Conservation (phyloP, 257 asterid species). For the Gentiana dahurica region DNA sequence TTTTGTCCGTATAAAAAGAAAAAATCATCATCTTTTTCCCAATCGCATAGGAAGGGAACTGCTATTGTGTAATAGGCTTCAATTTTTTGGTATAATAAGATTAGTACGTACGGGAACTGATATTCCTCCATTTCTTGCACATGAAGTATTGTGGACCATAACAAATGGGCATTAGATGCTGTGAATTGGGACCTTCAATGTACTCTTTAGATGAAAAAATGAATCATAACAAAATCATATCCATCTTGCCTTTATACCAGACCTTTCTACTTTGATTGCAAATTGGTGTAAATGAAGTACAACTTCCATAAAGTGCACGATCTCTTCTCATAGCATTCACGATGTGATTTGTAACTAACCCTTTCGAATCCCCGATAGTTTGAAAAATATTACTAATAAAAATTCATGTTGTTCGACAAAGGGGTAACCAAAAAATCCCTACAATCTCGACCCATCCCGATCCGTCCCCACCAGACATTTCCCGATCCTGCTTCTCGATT, state of each 20-base stretch:
- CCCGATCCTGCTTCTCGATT: no score
- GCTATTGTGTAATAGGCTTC: neutral
- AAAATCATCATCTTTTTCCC: no score
- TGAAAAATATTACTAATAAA: no score
- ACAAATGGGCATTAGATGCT: neutral
- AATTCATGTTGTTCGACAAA: no score
- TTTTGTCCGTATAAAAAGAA: no score
- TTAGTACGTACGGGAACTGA: conserved; percentile 1
- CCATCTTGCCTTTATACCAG: neutral
- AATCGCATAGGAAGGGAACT: neutral
- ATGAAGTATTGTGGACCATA: conserved; percentile 16
- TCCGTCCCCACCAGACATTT: no score
- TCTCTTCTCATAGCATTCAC: no score
- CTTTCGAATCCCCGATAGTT: no score
- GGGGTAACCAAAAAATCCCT: no score
- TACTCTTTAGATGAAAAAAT: neutral
- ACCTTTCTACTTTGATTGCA: neutral
- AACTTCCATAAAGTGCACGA: conserved; percentile 3
- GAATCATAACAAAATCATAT: neutral
- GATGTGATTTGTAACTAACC: no score
- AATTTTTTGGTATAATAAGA: conserved; percentile 3
- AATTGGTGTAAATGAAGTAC: no score
- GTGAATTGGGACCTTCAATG: conserved; percentile 3
- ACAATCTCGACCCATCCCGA: no score
- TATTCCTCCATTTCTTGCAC: conserved; percentile 7